Evolutionary conservation across 352 stramenopile genomes (phyloP).

Genomic region (Pythium rhizo-oryzae): DNA sequence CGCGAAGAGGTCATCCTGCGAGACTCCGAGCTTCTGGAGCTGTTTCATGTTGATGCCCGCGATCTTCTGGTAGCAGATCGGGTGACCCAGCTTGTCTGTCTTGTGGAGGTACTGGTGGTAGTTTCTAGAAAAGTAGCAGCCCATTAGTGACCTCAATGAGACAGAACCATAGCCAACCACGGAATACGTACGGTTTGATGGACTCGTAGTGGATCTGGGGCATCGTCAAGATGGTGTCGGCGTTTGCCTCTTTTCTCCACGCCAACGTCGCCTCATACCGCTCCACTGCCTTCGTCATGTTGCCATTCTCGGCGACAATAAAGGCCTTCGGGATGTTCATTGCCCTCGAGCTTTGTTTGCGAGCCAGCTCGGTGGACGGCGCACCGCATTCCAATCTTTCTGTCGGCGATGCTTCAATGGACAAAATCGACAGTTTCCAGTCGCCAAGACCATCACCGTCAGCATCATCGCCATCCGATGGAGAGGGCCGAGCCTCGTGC

Average conservation of each 20-base stretch:
- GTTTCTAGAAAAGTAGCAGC: slow-evolving; percentile 34
- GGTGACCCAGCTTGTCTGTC: slow-evolving; percentile 74
- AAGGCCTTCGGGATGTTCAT: slow-evolving; percentile 52
- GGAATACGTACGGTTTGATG: slow-evolving; percentile 60
- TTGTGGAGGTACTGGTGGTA: slow-evolving; percentile 86
- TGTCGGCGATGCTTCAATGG: slow-evolving; percentile 59
- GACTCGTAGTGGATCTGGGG: slow-evolving; percentile 63
- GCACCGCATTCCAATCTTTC: slow-evolving; percentile 34
- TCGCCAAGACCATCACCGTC: slow-evolving; percentile 38
- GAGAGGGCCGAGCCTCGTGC: slow-evolving; percentile 24
- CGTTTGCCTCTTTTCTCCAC: slow-evolving; percentile 80
- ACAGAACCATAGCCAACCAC: too few species aligned
- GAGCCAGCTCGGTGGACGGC: neutral
- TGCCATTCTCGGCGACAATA: slow-evolving; percentile 68
- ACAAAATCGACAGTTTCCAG: slow-evolving; percentile 66
- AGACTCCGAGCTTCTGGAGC: slow-evolving; percentile 68
- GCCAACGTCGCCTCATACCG: slow-evolving; percentile 66
- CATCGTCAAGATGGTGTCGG: slow-evolving; percentile 62
- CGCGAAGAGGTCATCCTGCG: slow-evolving; percentile 69
- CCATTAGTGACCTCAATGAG: neutral
- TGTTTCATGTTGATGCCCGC: slow-evolving; percentile 82
- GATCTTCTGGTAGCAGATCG: slow-evolving; percentile 84
- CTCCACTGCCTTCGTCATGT: slow-evolving; percentile 56
- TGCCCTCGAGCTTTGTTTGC: slow-evolving; percentile 20
- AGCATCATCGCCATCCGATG: neutral